A percentile compares a stretch with the other conserved stretches of the same genome.
These are phyloP conservation scores for Fusarium mangiferae DNA, from an alignment of 2,329 filamentous ascomycete species.

Conservation along the genomic window DNA sequence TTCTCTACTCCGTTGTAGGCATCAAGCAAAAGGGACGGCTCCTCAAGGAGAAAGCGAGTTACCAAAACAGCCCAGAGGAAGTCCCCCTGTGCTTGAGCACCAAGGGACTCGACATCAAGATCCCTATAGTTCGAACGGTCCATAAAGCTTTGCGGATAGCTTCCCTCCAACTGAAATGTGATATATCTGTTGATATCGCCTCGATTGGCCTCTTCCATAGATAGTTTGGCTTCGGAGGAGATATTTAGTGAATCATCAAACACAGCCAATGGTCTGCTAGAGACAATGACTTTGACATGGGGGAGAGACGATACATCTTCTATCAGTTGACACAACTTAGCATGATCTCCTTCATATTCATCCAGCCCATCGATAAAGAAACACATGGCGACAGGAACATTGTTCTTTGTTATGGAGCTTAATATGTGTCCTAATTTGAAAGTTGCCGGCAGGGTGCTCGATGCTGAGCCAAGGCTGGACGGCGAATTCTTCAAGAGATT, in stretches of 20 bases:
- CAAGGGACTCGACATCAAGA: not conserved
- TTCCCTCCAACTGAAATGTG: not conserved
- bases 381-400: conserved; percentile 1
- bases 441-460: not conserved
- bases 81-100: conserved; percentile 17
- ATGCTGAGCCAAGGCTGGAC: not conserved
- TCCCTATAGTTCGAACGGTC: not conserved
- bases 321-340: conserved; percentile 7
- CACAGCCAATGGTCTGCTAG: conserved; percentile 16
- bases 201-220: conserved; percentile 22
- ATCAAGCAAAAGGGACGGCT: not conserved
- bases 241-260: conserved; percentile 11
- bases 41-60: conserved; percentile 3
- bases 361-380: conserved; percentile 37
- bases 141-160: not conserved
- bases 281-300: conserved; percentile 28
- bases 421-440: not conserved
- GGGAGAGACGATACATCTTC: not conserved
- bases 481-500: not conserved
- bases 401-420: not conserved
- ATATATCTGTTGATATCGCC: conserved; percentile 23
- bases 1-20: not conserved
- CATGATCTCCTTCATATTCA: conserved; percentile 25
- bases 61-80: conserved; percentile 40
- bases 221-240: conserved; percentile 1